phyloP scores from a whole-genome alignment of 495 filamentous ascomycete genomes.

The Hypomontagnella monticulosa region DNA sequence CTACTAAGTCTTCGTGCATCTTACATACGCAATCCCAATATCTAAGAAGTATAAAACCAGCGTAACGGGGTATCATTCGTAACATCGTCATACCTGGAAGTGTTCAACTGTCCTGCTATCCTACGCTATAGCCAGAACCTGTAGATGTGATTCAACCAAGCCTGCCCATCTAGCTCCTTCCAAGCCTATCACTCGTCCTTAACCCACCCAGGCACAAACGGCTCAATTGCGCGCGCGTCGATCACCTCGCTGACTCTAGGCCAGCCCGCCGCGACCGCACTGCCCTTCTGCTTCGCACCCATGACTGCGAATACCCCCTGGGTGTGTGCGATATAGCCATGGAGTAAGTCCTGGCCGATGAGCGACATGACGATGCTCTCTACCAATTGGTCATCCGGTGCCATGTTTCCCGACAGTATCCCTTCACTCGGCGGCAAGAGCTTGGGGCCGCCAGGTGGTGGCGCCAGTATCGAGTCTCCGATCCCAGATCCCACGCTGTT shows the following conservation, averaged over 20 bases:
- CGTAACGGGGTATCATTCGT: constrained; percentile 37
- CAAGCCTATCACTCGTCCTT: constrained; percentile 9
- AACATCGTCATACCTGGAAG: constrained; percentile 10
- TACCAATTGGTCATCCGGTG: constrained; percentile 70
- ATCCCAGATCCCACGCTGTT: constrained; percentile 47
- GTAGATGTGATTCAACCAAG: background rate
- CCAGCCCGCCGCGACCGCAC: constrained; percentile 57
- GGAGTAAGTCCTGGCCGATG: constrained; percentile 82
- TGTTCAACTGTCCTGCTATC: background rate
- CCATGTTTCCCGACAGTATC: constrained; percentile 61
- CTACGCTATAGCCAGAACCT: no score
- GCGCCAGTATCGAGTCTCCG: constrained; percentile 46
- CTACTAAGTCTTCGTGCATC: no score
- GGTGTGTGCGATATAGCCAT: constrained; percentile 84
- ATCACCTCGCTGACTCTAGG: constrained; percentile 44
- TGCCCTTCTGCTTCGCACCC: constrained; percentile 73
- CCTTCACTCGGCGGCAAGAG: constrained; percentile 59
- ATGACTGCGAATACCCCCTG: constrained; percentile 81
- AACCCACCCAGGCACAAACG: constrained; percentile 28
- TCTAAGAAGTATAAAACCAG: background rate
- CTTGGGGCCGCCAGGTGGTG: constrained; percentile 58
- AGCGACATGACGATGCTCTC: constrained; percentile 81
- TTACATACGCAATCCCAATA: background rate
- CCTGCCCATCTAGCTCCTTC: background rate
- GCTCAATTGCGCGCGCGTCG: constrained; percentile 25